Evolutionary conservation across 2,329 filamentous ascomycete species (phyloP).

Genomic region (Amylocarpus encephaloides): DNA sequence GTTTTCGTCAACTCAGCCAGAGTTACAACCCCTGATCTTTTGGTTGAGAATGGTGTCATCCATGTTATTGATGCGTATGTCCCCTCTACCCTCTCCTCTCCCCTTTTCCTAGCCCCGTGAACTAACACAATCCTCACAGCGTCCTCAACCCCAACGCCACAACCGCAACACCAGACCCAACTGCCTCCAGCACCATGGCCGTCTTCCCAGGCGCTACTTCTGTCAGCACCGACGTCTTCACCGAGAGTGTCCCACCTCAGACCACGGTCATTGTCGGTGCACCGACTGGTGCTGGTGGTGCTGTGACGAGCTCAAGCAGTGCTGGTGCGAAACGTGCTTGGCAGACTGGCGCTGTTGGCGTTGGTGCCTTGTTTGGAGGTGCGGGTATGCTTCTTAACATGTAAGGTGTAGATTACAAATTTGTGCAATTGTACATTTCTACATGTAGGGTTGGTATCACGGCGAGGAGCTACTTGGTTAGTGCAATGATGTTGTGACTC

Average conservation of each 20-base stretch:
- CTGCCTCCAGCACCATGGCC: constrained; percentile 38
- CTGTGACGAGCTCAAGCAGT: constrained; percentile 32
- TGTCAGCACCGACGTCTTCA: constrained; percentile 46
- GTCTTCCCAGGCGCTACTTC: constrained; percentile 49
- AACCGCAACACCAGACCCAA: constrained; percentile 37
- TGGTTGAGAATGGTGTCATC: constrained; percentile 32
- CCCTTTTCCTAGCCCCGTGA: neutral
- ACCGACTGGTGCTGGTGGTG: constrained; percentile 23
- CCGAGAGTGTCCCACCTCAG: constrained; percentile 41
- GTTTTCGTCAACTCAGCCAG: constrained; percentile 36
- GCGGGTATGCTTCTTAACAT: constrained; percentile 21
- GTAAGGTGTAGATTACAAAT: neutral
- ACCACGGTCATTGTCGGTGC: constrained; percentile 30
- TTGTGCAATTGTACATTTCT: no score
- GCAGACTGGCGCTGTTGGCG: constrained; percentile 37
- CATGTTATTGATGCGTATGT: constrained; percentile 40
- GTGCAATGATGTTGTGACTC: no score
- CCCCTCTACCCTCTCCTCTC: no score
- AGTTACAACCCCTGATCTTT: constrained; percentile 32
- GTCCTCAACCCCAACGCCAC: constrained; percentile 51
- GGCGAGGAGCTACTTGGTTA: no score
- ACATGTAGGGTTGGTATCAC: no score
- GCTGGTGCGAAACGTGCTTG: constrained; percentile 30
- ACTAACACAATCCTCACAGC: constrained; percentile 23
- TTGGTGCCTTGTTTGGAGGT: constrained; percentile 41